phyloP scores from a whole-genome alignment of 2,329 filamentous ascomycete species.

The Grosmannia huntii region DNA sequence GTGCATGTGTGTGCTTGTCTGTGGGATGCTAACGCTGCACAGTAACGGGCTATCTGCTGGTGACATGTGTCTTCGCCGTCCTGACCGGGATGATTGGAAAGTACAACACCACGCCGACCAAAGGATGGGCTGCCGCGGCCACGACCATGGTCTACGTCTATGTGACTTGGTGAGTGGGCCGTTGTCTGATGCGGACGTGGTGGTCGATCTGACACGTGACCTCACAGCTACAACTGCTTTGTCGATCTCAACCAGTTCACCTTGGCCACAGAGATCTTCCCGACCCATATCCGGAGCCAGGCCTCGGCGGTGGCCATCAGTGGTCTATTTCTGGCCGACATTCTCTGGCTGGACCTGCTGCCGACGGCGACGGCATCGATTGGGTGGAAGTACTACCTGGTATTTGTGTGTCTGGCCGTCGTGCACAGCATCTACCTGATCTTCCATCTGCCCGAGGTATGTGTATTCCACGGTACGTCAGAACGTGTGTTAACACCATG shows the following conservation, averaged over 20 bases:
- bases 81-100: constrained; percentile 3
- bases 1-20: neutral
- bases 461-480: too few relatives aligned
- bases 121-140: neutral
- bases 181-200: too few relatives aligned
- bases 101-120: constrained; percentile 2
- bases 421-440: neutral
- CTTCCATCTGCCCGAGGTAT: neutral
- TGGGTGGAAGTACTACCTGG: constrained; percentile 5
- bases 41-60: neutral
- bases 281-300: constrained; percentile 3
- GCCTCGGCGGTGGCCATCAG: constrained; percentile 1
- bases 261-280: constrained; percentile 5
- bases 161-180: neutral
- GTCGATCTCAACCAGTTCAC: constrained; percentile 6
- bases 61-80: neutral
- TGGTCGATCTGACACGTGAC: neutral
- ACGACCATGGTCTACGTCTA: constrained; percentile 1
- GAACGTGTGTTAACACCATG: neutral
- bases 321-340: constrained; percentile 1
- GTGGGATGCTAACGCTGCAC: neutral
- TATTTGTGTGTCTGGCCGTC: constrained; percentile 1
- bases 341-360: constrained; percentile 1
- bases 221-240: constrained; percentile 1
- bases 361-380: neutral